phyloP scores from a whole-genome alignment of 2,329 filamentous ascomycete genomes.

The Cercospora sojina region DNA sequence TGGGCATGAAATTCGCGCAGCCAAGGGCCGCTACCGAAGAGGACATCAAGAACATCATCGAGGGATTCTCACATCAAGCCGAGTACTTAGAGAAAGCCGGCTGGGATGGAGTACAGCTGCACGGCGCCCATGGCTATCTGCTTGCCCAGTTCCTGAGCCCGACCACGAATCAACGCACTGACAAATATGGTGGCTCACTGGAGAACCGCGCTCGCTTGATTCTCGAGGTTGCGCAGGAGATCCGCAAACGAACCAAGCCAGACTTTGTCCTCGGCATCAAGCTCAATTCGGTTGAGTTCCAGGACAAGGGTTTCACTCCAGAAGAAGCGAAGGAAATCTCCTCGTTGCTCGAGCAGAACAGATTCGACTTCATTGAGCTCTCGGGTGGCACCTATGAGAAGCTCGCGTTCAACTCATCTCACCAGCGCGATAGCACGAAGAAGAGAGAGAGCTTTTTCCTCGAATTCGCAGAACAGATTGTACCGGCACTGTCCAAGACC shows the following conservation, averaged over 20 bases:
- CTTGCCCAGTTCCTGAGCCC: constrained; percentile 47
- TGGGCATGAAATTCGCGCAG: constrained; percentile 54
- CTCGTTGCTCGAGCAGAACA: constrained; percentile 47
- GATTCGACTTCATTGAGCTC: constrained; percentile 60
- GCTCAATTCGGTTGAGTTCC: constrained; percentile 58
- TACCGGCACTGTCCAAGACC: constrained; percentile 52
- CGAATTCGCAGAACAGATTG: constrained; percentile 58
- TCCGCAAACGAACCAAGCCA: constrained; percentile 40
- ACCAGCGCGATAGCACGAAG: constrained; percentile 55
- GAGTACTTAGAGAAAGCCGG: constrained; percentile 63
- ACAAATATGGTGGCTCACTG: constrained; percentile 46
- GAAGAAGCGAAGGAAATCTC: constrained; percentile 49
- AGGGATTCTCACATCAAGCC: constrained; percentile 61
- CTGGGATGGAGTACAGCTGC: constrained; percentile 53
- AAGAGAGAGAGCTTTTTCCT: constrained; percentile 56
- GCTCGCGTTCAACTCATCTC: constrained; percentile 51
- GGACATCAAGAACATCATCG: constrained; percentile 59
- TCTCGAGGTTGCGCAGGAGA: constrained; percentile 42
- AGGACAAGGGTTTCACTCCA: constrained; percentile 53
- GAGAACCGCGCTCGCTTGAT: constrained; percentile 46
- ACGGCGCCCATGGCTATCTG: constrained; percentile 48
- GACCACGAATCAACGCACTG: constrained; percentile 45
- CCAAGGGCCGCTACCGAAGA: constrained; percentile 54
- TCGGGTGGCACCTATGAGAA: constrained; percentile 61
- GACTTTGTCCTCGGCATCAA: constrained; percentile 57